These are phyloP conservation scores for Alternaria atra DNA, from an alignment of 2,329 filamentous ascomycete genomes.

Conservation along the genomic window DNA sequence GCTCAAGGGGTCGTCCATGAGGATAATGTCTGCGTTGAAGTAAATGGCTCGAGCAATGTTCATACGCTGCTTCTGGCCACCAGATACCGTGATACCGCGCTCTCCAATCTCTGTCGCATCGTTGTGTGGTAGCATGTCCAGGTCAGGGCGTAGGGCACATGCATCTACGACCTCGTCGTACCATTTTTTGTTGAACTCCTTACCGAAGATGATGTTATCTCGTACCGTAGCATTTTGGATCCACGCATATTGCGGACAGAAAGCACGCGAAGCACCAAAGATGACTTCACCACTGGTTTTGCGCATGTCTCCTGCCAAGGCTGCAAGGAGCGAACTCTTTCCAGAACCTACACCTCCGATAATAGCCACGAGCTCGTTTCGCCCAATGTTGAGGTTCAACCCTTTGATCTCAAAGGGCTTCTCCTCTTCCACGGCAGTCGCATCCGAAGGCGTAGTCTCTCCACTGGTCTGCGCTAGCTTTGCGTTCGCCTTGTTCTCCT, in stretches of 20 bases:
- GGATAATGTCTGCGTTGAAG: conserved; percentile 68
- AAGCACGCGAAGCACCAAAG: conserved; percentile 82
- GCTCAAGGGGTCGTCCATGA: conserved; percentile 72
- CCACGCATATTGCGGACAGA: conserved; percentile 97
- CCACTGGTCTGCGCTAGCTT: conserved; percentile 32
- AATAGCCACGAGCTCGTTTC: conserved; percentile 82
- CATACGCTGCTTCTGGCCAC: conserved; percentile 92
- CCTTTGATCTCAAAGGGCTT: conserved; percentile 78
- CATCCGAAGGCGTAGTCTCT: conserved; percentile 60
- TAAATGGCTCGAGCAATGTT: conserved; percentile 87
- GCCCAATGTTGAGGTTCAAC: conserved; percentile 72
- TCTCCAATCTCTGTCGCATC: conserved; percentile 95
- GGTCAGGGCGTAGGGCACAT: conserved; percentile 83
- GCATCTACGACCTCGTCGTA: conserved; percentile 85
- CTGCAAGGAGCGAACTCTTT: conserved; percentile 88
- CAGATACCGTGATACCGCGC: conserved; percentile 92
- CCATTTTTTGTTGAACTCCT: conserved; percentile 75
- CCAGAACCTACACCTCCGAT: conserved; percentile 90
- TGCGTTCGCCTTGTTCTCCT: conserved; percentile 53
- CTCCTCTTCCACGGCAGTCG: conserved; percentile 53
- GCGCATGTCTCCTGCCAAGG: conserved; percentile 93
- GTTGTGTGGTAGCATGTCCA: conserved; percentile 91
- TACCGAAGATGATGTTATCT: conserved; percentile 92
- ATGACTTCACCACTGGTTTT: conserved; percentile 77
- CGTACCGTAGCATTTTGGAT: conserved; percentile 90